Percentiles rank a stretch among this genome's conserved stretches.
These are phyloP conservation scores for Mucor irregularis DNA, from an alignment of 371 early-diverging fungal genomes.

Conservation along the genomic window DNA sequence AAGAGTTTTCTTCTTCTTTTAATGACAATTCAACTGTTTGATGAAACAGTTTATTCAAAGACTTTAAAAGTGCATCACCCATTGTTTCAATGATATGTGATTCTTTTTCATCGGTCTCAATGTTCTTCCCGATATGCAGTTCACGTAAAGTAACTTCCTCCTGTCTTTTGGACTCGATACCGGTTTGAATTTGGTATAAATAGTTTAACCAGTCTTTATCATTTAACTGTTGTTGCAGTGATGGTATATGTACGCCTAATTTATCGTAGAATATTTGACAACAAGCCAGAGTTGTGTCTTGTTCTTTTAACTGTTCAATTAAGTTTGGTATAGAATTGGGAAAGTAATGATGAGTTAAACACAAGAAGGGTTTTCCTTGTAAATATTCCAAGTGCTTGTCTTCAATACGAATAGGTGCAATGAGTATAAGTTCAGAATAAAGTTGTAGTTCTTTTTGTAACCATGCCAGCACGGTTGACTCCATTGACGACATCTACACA, in stretches of 20 bases:
- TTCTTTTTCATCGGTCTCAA: too few species aligned
- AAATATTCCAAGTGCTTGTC: slow-evolving; percentile 2
- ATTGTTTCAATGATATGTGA: too few species aligned
- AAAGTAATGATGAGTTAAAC: slow-evolving; percentile 40
- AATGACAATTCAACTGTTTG: slow-evolving; percentile 6
- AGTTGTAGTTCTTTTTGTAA: slow-evolving; percentile 32
- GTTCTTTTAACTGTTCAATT: slow-evolving; percentile 2
- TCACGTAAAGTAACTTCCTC: neutral
- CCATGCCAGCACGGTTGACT: slow-evolving; percentile 45
- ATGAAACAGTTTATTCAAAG: slow-evolving; percentile 9
- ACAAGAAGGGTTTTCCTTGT: slow-evolving; percentile 24
- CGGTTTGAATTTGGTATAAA: neutral
- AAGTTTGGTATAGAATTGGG: slow-evolving; percentile 29
- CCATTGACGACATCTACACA: neutral
- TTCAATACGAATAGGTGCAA: slow-evolving; percentile 12
- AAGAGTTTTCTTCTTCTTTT: neutral
- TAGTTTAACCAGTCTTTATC: neutral
- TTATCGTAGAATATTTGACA: too few species aligned
- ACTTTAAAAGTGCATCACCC: too few species aligned
- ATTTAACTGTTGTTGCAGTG: too few species aligned
- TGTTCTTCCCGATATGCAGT: neutral
- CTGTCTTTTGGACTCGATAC: neutral
- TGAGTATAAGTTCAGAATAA: slow-evolving; percentile 28
- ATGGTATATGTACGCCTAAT: too few species aligned
- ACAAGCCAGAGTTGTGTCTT: neutral